Evolutionary conservation across 1,139 yeast species (phyloP).

Genomic region (Kurtzmaniella quercitrusa): DNA sequence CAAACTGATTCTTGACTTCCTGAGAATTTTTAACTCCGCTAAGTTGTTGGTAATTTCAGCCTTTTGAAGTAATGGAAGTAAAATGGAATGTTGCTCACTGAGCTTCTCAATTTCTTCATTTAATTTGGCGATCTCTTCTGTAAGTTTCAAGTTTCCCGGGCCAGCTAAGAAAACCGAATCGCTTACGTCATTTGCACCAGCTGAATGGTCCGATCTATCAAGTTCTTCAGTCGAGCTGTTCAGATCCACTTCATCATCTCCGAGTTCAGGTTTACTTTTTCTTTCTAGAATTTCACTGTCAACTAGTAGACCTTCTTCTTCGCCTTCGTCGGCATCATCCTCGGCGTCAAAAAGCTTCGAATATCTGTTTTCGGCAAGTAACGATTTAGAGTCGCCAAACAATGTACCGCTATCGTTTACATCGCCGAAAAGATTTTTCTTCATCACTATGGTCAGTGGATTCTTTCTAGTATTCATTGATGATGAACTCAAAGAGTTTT

Average conservation of each 20-base stretch:
- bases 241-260: constrained; percentile 7
- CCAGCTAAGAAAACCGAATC: constrained; percentile 48
- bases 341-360: constrained; percentile 38
- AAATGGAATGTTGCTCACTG: constrained; percentile 57
- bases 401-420: constrained; percentile 16
- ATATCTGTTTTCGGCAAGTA: constrained; percentile 14
- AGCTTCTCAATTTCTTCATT: constrained; percentile 58
- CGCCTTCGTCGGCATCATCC: constrained; percentile 19
- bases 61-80: constrained; percentile 65
- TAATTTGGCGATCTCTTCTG: constrained; percentile 60
- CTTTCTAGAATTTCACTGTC: constrained; percentile 1
- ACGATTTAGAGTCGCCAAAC: constrained; percentile 18
- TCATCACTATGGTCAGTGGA: constrained; percentile 18
- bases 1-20: constrained; percentile 62
- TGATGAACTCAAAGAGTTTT: not conserved
- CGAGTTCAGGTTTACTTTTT: constrained; percentile 7
- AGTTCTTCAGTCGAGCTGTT: constrained; percentile 6
- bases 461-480: not conserved
- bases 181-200: constrained; percentile 3
- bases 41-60: constrained; percentile 80
- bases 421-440: constrained; percentile 35
- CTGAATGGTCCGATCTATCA: constrained; percentile 2
- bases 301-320: constrained; percentile 17
- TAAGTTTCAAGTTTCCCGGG: constrained; percentile 64
- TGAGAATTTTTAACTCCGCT: constrained; percentile 62